Evolutionary conservation across 2,329 filamentous ascomycete species (phyloP), one percentile per base, ranked within the genome.

Genomic region (Grosmannia huntii): DNA sequence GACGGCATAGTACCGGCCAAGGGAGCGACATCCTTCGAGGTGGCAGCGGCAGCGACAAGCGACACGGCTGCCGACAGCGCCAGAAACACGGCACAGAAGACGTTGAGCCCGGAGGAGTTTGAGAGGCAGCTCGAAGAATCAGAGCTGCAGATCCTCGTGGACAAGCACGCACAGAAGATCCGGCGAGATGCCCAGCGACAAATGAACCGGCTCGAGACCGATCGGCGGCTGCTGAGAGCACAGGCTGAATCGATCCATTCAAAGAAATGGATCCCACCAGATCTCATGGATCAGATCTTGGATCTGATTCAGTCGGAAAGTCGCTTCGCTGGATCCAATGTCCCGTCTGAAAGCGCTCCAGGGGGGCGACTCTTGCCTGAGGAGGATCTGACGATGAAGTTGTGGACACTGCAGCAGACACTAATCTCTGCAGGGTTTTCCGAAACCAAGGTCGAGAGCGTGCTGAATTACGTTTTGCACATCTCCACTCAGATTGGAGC

Each of bases 61-160:
- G 62, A 63, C 36, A 60, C 62, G 5, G 57, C 60, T 7, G 57
- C 64, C 44, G 60, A 62, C n/a, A 60, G 56, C 31, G 12, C 61
- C 36, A 49, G 61, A 28, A 63, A 61, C 4, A 55, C 60, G 23
- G 31, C 62, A 41, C 68, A 72, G 56, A 73, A 81, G 57, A 74
- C 80, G 31, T 72, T 92, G 63, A 89, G 83, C 54, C 86, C 92
- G 1, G 92, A 96, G 68, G 89, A 97, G 69, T 87, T 96, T 56
- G 94, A 96, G 68, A 84, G 76, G 62, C 89, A 95, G 66, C 80
- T 97, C 19, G 90, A 96, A 69, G 86, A 90, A 65, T 87, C 90
- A n/a, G 90, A 95, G 66, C 76, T 99, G 44, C 91, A 97, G 70
- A 73, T 89, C 25, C 74, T 96, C 6, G 86, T 97, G 19, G 92